Percentiles rank a stretch among this genome's conserved stretches.
phyloP scores from a whole-genome alignment of 2,329 filamentous ascomycete genomes.

The Dactylonectria estremocensis region DNA sequence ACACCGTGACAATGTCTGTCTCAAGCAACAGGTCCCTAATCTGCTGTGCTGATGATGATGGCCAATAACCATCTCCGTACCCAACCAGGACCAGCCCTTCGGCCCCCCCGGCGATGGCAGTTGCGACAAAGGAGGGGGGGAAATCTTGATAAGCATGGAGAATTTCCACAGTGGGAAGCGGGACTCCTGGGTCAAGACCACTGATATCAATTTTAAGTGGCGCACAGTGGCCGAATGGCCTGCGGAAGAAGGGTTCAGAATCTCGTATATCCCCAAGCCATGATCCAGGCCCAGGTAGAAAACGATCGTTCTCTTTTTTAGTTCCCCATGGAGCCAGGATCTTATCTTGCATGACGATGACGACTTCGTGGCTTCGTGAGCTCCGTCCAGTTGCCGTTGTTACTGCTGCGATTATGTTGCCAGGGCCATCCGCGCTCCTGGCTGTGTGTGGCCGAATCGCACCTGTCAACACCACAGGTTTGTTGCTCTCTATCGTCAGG shows the following conservation, averaged over 20 bases:
- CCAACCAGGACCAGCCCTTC: not conserved
- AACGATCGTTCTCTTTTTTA: not conserved
- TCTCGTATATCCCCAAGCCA: not conserved
- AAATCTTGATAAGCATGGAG: not conserved
- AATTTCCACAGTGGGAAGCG: not conserved
- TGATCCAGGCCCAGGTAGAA: not conserved
- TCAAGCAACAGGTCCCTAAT: not conserved
- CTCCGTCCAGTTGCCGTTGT: not conserved
- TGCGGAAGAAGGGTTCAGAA: not conserved
- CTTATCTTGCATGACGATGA: not conserved
- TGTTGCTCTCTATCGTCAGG: not conserved
- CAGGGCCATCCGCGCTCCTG: not conserved
- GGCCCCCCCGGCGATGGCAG: not conserved
- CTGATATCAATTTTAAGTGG: not conserved
- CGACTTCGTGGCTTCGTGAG: not conserved
- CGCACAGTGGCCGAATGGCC: not conserved
- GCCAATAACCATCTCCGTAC: not conserved
- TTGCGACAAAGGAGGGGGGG: not conserved
- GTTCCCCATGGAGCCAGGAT: not conserved
- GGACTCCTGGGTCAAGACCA: not conserved
- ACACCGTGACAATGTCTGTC: not conserved
- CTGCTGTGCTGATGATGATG: not conserved
- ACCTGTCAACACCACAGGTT: not conserved
- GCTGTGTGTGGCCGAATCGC: not conserved
- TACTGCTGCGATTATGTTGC: not conserved